Conservation (phyloP, 129 eudicot species). For the Helianthus annuus region DNA sequence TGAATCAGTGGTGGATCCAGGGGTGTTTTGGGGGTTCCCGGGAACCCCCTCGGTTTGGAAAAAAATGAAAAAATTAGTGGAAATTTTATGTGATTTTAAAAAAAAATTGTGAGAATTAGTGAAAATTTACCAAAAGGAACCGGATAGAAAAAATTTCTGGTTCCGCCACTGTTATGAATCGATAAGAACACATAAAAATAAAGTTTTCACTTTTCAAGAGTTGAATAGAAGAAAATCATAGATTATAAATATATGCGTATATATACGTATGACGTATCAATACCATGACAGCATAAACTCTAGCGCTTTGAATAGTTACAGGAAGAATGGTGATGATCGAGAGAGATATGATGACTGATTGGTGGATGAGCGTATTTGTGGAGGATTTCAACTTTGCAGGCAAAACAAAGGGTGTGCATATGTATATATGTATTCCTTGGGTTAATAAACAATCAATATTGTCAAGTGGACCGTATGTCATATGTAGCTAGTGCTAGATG, state of each 20-base stretch:
- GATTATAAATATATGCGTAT: background rate
- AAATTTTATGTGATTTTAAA: too few species aligned
- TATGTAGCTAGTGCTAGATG: conserved; percentile 20
- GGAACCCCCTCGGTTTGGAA: too few species aligned
- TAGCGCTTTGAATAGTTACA: conserved; percentile 20
- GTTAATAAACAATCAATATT: conserved; percentile 35
- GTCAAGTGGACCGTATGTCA: conserved; percentile 36
- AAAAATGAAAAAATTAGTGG: too few species aligned
- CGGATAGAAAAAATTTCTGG: too few species aligned
- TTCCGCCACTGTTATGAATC: too few species aligned
- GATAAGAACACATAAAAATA: background rate
- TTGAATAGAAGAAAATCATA: background rate
- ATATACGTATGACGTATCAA: background rate
- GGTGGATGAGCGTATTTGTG: conserved; percentile 60
- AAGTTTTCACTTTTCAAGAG: background rate
- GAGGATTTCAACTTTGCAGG: conserved; percentile 56
- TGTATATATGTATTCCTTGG: conserved; percentile 35
- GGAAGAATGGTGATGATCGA: conserved; percentile 25
- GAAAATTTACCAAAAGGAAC: too few species aligned
- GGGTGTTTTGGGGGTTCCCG: too few species aligned
- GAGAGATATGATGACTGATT: conserved; percentile 38
- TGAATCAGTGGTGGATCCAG: too few species aligned
- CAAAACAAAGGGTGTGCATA: background rate
- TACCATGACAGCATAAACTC: conserved; percentile 56
- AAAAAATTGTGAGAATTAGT: too few species aligned